These are phyloP conservation scores for Murraya paniculata DNA, from an alignment of 345 rosid genomes.

Conservation along the genomic window DNA sequence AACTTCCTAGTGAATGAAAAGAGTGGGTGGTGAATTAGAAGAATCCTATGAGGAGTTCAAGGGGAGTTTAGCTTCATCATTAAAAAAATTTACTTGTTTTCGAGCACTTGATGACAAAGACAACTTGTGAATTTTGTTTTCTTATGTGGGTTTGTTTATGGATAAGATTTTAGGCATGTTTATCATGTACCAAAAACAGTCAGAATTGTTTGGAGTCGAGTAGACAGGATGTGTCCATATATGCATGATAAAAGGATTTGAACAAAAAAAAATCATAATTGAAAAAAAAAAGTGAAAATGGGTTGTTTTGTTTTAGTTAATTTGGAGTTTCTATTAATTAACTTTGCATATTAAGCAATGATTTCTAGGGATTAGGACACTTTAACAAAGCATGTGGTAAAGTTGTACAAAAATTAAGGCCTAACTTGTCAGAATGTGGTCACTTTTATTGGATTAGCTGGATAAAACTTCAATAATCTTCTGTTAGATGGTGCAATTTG, in stretches of 20 bases:
- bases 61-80: constrained; percentile 22
- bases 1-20: constrained; percentile 12
- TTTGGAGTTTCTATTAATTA: constrained; percentile 6
- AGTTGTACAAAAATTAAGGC: constrained; percentile 16
- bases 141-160: not conserved
- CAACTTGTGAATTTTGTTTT: constrained; percentile 13
- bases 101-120: constrained; percentile 25
- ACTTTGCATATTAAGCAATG: constrained; percentile 17
- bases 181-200: constrained; percentile 1
- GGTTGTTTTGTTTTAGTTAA: not conserved
- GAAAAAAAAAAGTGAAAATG: not conserved
- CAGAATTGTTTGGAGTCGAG: constrained; percentile 10
- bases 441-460: constrained; percentile 4
- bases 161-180: constrained; percentile 29
- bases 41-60: constrained; percentile 57
- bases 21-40: constrained; percentile 28
- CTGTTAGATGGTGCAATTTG: not conserved
- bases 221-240: constrained; percentile 5
- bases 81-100: constrained; percentile 1
- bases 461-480: not conserved
- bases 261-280: not conserved
- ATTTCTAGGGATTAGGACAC: constrained; percentile 34
- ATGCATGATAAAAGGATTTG: constrained; percentile 8
- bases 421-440: constrained; percentile 18
- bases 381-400: constrained; percentile 33